A percentile compares a stretch with the other conserved stretches of the same genome.
Evolutionary conservation across 2,329 filamentous ascomycete species (phyloP).

Genomic region (Nannizziopsis arthrosporioides): DNA sequence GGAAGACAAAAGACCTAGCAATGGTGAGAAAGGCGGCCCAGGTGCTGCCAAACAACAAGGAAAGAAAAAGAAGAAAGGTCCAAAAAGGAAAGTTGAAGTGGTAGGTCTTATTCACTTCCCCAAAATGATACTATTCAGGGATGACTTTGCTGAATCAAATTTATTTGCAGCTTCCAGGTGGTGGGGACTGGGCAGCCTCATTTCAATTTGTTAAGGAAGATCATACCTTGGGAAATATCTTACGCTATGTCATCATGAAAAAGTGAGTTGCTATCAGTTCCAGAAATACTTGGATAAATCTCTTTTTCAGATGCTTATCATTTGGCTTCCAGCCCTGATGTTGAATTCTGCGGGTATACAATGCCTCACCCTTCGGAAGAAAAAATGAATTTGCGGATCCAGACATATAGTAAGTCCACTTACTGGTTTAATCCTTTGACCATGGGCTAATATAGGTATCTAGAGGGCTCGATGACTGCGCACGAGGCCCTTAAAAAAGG

Average conservation of each 20-base stretch:
- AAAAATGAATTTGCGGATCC: constrained; percentile 95
- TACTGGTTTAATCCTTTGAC: background rate
- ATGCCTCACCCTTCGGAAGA: constrained; percentile 93
- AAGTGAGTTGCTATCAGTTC: constrained; percentile 51
- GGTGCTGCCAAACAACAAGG: background rate
- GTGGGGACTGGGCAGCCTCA: constrained; percentile 73
- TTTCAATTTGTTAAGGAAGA: constrained; percentile 92
- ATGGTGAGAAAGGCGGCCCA: too few relatives aligned
- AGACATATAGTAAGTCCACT: constrained; percentile 69
- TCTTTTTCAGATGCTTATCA: background rate
- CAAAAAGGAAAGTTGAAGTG: background rate
- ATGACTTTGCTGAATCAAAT: background rate
- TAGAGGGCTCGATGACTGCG: constrained; percentile 49
- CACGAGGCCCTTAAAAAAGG: constrained; percentile 84
- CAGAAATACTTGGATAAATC: background rate
- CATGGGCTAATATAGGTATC: background rate
- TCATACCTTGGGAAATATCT: constrained; percentile 86
- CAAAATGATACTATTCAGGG: background rate
- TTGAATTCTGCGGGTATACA: constrained; percentile 96
- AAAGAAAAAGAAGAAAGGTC: background rate
- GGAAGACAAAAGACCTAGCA: too few relatives aligned
- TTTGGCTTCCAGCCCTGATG: constrained; percentile 56
- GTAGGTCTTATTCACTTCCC: background rate
- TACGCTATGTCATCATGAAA: constrained; percentile 96
- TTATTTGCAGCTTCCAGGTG: constrained; percentile 59